Evolutionary conservation across 2,329 filamentous ascomycete species (phyloP), one percentile per base, ranked within the genome.

Genomic region (Xylariomycetidae sp.): DNA sequence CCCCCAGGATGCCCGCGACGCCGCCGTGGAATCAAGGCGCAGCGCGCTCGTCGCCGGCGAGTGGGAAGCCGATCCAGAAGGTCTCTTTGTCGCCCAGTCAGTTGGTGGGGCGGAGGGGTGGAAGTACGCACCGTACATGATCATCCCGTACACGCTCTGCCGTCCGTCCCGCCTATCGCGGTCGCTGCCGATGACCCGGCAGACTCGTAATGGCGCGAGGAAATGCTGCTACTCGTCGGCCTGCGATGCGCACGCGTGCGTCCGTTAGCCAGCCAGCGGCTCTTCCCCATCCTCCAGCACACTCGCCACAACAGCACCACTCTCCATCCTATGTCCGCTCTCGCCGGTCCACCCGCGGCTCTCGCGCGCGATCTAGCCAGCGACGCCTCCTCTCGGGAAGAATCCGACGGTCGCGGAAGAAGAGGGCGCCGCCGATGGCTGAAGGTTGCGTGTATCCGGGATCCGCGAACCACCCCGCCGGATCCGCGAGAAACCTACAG

Each of bases 31-130:
- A 69, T n/a, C n/a, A n/a, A n/a, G n/a, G n/a, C 14, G 58, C 49
- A 40, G 66, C 68, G 16, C 59, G 54, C 6, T 50, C 39, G 34
- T 65, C 62, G 4, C 61, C 64, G 13, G 58, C 60, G 10, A 68
- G 56, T 36, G 67, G 59, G 54, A 63, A 68, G n/a, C 62, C 60
- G 4, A 69, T 54, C 65, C 65, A 69, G 52, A 67, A 69, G 2
- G 64, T 68, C 39, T 69, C 65, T 40, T 69, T 69, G 46, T 69
- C 65, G 27, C 65, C 63, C 63, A 5, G 25, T 6, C 12, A 3
- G 22, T 24, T 12, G 6, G 16, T 20, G 12, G 15, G 19, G 13
- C 16, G 14, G 16, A 14, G 10, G 6, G 5, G 14, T 26, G 9
- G 5, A 1, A 25, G 15, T 23, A 49, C 55, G 42, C 43, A 63